A percentile compares a stretch with the other conserved stretches of the same genome.
These are phyloP conservation scores for Eucalyptus paniculata DNA, from an alignment of 345 rosid genomes.

Conservation along the genomic window DNA sequence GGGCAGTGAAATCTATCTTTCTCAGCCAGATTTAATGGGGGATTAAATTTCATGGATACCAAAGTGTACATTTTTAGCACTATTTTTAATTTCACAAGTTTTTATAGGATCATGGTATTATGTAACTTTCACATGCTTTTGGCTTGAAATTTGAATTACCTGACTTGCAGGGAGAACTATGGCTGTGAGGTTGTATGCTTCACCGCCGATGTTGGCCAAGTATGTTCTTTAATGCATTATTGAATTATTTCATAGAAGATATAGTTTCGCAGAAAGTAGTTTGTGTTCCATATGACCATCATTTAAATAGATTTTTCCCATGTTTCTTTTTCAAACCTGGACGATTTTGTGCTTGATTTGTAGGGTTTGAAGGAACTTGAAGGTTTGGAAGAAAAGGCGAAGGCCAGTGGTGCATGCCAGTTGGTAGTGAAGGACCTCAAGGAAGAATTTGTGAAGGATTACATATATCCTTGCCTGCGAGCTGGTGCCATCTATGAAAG, in stretches of 20 bases:
- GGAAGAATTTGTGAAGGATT: conserved; percentile 90
- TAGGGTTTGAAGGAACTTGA: conserved; percentile 82
- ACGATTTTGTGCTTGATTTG: not conserved
- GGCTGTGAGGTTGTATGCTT: conserved; percentile 99
- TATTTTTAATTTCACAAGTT: not conserved
- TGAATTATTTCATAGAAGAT: not conserved
- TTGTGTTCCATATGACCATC: not conserved
- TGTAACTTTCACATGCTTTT: not conserved
- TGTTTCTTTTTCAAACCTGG: not conserved
- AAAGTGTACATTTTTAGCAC: not conserved
- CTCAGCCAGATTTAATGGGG: not conserved
- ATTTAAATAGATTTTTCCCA: not conserved
- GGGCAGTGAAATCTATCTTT: not conserved
- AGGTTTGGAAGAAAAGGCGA: conserved; percentile 92
- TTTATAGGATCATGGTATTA: not conserved
- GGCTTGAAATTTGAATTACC: not conserved
- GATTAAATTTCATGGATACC: not conserved
- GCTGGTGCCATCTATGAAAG: conserved; percentile 95
- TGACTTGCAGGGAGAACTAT: conserved; percentile 64
- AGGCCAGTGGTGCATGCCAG: conserved; percentile 93
- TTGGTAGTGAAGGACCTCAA: conserved; percentile 81
- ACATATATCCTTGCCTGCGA: conserved; percentile 77
- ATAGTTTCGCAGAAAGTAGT: not conserved
- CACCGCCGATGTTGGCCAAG: conserved; percentile 99
- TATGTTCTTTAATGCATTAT: conserved; percentile 5